phyloP scores from a whole-genome alignment of 2,329 filamentous ascomycete species.

The Fusarium xylarioides region DNA sequence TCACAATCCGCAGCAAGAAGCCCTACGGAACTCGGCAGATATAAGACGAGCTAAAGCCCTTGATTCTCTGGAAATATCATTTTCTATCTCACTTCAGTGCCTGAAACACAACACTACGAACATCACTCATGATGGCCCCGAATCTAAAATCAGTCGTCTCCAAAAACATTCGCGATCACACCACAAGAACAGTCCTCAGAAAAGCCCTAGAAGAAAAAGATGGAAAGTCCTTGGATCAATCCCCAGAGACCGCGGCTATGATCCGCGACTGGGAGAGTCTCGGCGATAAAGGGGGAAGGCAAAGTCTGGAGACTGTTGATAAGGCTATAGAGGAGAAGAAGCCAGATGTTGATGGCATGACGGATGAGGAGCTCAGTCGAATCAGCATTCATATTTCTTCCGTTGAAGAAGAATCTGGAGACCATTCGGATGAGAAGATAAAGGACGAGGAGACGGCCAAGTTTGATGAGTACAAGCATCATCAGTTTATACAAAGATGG shows the following conservation, averaged over 20 bases:
- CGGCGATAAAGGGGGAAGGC: not conserved
- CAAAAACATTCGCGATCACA: conserved; percentile 4
- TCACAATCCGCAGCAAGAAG: not conserved
- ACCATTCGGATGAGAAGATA: not conserved
- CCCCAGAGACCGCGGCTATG: conserved; percentile 2
- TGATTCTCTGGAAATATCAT: not conserved
- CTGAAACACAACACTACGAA: too few species aligned
- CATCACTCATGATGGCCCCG: not conserved
- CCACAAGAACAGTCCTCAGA: not conserved
- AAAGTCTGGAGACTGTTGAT: not conserved
- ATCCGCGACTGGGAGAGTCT: not conserved
- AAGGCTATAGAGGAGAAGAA: not conserved
- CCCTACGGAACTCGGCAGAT: not conserved
- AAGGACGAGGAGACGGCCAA: not conserved
- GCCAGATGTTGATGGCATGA: not conserved
- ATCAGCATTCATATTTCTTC: conserved; percentile 5
- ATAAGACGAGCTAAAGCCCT: not conserved
- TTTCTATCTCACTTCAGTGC: too few species aligned
- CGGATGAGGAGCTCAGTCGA: not conserved
- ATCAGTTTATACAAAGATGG: conserved; percentile 15
- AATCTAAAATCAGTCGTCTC: not conserved
- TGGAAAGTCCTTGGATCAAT: not conserved
- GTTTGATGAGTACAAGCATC: conserved; percentile 17
- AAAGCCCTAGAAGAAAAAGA: not conserved
- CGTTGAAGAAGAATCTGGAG: not conserved